Evolutionary conservation across 805 yeast species (phyloP), one percentile per base, ranked within the genome.

Genomic region (Myxozyma melibiosi): DNA sequence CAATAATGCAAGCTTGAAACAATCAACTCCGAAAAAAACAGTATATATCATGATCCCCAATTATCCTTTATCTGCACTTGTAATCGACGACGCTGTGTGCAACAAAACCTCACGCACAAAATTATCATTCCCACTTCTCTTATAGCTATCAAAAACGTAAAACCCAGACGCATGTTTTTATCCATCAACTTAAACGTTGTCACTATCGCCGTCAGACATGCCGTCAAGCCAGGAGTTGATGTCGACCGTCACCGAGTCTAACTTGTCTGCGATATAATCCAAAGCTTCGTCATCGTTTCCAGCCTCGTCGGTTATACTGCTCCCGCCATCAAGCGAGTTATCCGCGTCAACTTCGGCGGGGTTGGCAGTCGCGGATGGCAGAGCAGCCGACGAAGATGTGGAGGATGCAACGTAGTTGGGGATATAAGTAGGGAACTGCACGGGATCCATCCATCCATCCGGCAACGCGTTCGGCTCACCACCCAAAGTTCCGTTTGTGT

Each of bases 401-500:
- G 48, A 41, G 18, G 51, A 20, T n/a, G 54, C 24, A 33, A 34
- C 40, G 16, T 35, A 41, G 24, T 53, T 41, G 9, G 57, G 48
- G 20, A 13, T 5, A 18, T 53, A 53, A 6, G 38, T 41, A 25
- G 57, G 57, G 24, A 51, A 56, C 33, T 45, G 60, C 27, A 13
- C 51, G 6, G 62, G 54, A 52, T 70, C 72, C 28, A 49, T 41
- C 69, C 72, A 67, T 13, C 59, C 59, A 34, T 64, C 58, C 0
- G 69, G 66, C 34, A 66, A 48, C 22, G 64, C 38, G 20, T 49
- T 60, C 31, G 71, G 55, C 1, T 62, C 55, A 18, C 70, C 66
- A 6, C 50, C 38, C 18, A 61, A 31, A 6, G 65, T 50, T 2
- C 92, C 92, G 64, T 86, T 86, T 64, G 84, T 86, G 0, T 78